Percentiles rank a stretch among this genome's conserved stretches.
These are phyloP conservation scores for Chimonanthus salicifolius DNA, from an alignment of 164 flowering plant species.

Conservation along the genomic window DNA sequence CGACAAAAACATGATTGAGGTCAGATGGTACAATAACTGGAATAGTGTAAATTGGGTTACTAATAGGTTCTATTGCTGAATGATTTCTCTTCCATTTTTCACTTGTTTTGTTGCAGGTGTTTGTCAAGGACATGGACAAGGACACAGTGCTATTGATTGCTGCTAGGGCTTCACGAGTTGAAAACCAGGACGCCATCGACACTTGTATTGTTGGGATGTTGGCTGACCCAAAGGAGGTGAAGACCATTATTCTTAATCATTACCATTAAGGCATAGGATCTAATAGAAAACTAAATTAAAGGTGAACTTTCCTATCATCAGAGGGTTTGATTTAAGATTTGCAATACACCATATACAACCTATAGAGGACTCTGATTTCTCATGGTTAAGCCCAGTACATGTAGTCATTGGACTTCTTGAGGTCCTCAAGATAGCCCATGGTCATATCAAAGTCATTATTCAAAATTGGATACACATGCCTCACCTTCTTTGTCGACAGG, in stretches of 20 bases:
- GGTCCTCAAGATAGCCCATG: too few species aligned
- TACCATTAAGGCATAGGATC: too few species aligned
- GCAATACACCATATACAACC: too few species aligned
- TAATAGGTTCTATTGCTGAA: background rate
- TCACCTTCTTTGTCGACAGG: conserved; percentile 14
- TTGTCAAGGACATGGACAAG: conserved; percentile 29
- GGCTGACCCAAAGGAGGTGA: conserved; percentile 41
- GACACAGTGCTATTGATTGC: conserved; percentile 25
- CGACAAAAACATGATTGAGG: conserved; percentile 47
- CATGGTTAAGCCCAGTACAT: too few species aligned
- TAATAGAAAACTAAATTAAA: too few species aligned
- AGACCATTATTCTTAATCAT: background rate
- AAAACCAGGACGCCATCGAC: conserved; percentile 48
- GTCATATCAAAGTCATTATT: background rate
- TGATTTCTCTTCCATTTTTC: background rate
- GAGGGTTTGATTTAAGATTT: too few species aligned
- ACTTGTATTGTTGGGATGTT: conserved; percentile 39
- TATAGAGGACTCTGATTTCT: too few species aligned
- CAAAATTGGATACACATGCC: background rate
- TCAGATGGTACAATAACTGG: background rate
- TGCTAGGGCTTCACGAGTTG: conserved; percentile 40
- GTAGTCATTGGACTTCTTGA: too few species aligned
- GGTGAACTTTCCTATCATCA: too few species aligned
- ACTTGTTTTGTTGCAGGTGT: conserved; percentile 18
- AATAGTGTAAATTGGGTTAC: background rate